A percentile compares a stretch with the other conserved stretches of the same genome.
Conservation (phyloP, 441 rosid species). For the Pelargonium cotyledonis region DNA sequence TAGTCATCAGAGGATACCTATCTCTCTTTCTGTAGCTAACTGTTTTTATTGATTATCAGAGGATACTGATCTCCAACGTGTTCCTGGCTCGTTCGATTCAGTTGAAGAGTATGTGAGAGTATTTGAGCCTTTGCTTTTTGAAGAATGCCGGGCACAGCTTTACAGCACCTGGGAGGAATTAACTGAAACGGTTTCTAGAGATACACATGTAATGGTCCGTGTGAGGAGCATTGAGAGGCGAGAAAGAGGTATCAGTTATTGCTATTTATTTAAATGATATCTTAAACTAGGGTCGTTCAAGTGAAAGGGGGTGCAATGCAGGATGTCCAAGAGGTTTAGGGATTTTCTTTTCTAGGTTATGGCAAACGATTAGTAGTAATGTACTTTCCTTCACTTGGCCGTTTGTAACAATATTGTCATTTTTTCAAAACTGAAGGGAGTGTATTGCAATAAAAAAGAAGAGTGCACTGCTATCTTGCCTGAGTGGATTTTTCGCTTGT, state of each 20-base stretch:
- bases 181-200: slow-evolving; percentile 55
- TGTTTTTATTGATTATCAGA: slow-evolving; percentile 39
- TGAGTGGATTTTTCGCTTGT: not conserved
- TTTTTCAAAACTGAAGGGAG: not conserved
- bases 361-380: not conserved
- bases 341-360: not conserved
- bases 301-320: not conserved
- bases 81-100: slow-evolving; percentile 89
- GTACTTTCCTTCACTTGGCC: too few relatives aligned
- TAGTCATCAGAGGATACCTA: slow-evolving; percentile 58
- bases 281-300: not conserved
- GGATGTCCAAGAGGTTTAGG: not conserved
- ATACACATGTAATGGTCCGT: slow-evolving; percentile 60
- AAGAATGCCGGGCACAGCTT: slow-evolving; percentile 97
- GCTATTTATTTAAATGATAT: not conserved
- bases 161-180: slow-evolving; percentile 92
- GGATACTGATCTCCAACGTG: slow-evolving; percentile 82
- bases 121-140: slow-evolving; percentile 96
- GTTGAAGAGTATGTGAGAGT: slow-evolving; percentile 85
- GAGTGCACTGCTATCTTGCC: not conserved
- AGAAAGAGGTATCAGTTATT: slow-evolving; percentile 57
- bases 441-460: not conserved
- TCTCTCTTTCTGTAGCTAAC: slow-evolving; percentile 6
- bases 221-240: slow-evolving; percentile 74
- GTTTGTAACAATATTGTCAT: not conserved